Base-by-base conservation (phyloP, 2,329 filamentous ascomycete species). In the Colletotrichum musae region DNA sequence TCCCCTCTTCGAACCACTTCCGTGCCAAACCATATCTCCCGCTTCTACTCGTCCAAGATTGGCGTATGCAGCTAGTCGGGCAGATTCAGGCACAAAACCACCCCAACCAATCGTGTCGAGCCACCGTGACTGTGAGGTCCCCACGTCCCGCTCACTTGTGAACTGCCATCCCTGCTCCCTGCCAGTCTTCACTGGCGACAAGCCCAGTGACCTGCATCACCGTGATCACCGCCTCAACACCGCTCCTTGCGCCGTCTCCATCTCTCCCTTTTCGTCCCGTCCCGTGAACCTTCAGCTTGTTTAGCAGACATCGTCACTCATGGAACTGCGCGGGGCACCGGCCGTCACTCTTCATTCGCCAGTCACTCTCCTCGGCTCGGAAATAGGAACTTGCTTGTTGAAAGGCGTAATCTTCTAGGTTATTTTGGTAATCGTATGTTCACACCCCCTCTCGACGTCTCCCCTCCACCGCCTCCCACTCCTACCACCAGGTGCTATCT, bases 211-310 rank as follows among this genome's bases (percentile, higher is more conserved):
- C 57, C 32, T 70, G 67, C 67, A 67, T 70, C 67, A 67, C 67
- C 67, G 67, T 56, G 62, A 67, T 70, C 67, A 67, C 67, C 67
- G 67, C 62, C 67, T 70, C 63, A 70, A 70, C 67, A 70, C 67
- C 62, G 67, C 67, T 70, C 51, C 62, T 70, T 60, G 56, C 57
- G 56, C 61, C 51, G 36, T 66, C 50, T 36, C 47, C 51, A 67
- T 67, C 60, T 41, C 10, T 32, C 51, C 63, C 28, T 63, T 60
- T 57, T n/a, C 62, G 67, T 57, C 48, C 56, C 67, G 67, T 70
- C 57, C 67, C 67, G 67, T 57, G 43, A 70, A 60, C 43, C 51
- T 45, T 45, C 63, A 57, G 53, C 54, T 58, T 41, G 52, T 45
- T 67, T 36, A 21, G 36, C 58, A 15, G n/a, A 26, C 32, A 21